Evolutionary conservation across 1,139 yeast species (phyloP), one percentile per base, ranked within the genome.

Genomic region (Diutina sp.): DNA sequence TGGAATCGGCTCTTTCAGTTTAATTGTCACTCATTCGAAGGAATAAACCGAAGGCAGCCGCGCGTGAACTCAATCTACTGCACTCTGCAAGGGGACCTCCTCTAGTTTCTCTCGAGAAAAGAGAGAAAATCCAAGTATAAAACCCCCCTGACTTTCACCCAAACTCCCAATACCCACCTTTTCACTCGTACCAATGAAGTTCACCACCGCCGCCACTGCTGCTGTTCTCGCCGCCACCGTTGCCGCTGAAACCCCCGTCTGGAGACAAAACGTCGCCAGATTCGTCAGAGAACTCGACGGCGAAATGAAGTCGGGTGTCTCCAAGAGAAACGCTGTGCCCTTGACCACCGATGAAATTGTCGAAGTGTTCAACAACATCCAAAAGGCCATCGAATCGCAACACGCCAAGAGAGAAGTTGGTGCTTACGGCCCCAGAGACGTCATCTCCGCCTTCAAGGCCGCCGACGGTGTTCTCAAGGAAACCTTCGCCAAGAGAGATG

Each of bases 131-230:
- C 11, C 41, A 12, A 35, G 41, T 35, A 35, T 35, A 35, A 35
- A 35, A 11, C 3, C 41, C 41, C 41, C 41, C 41, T 1, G n/a
- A 35, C 14, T n/a, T n/a, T 35, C 41, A 6, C 14, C 41, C 12
- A 21, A 21, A 9, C 4, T 35, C 14, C 12, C 14, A 12, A 9
- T 11, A 35, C n/a, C 41, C 14, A 35, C 41, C 41, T 47, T 7
- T 47, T 28, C 51, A 47, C 51, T 47, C 51, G 51, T 30, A 28
- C 25, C 51, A 47, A 47, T 47, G 51, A 47, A 47, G 51, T 47
- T 47, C 38, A 14, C 51, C 35, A 47, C 51, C 21, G 51, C 38
- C 38, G 18, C 51, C 12, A 28, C 30, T n/a, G 30, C 51, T 38
- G 35, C 51, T 41, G 51, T 16, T 38, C 14, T 47, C 35, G 51